Base-by-base conservation (phyloP, 257 asterid species). In the Salvia miltiorrhiza region DNA sequence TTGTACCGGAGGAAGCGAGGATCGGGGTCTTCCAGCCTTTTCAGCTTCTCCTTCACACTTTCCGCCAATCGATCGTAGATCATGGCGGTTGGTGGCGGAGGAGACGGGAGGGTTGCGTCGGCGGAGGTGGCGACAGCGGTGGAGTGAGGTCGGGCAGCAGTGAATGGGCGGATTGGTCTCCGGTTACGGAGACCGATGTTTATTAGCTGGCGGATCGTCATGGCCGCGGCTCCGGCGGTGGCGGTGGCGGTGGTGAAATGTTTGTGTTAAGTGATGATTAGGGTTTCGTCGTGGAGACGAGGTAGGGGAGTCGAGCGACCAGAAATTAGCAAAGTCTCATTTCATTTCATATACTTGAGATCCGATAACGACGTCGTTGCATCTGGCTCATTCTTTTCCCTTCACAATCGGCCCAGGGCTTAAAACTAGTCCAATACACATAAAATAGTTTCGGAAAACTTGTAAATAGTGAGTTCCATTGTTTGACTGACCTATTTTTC, bases 41-140 rank as follows among this genome's bases (percentile, higher is more conserved):
- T 69, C 62, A 94, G 84, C 74, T 85, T 94, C 1, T 67, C n/a
- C 65, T 89, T 89, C 35, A 87, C 92, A 52, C 74, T 20, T 81
- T 89, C 97, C 0, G 99, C 93, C 37, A 91, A 60, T 9, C 85
- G 91, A 45, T 94, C 99, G 84, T 94, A 94, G 91, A 85, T 76
- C 96, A 89, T 94, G 54, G 82, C 79, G 30, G 77, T 80, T 3
- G 93, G 90, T 0, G 87, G 90, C 13, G 88, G 96, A 8, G 97
- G 95, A 4, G 90, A 63, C 1, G 93, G 86, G 24, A 65, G 70
- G 9, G 85, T 26, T 30, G 73, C 70, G 1, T 66, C 78, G 16
- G 80, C 37, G 14, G 81, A 48, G 57, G 70, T 8, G 70, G 87
- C 80, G 58, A 81, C 69, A 44, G 90, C 73, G 37, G 93, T 80